Conservation (phyloP, 176 grass and related monocot species). For the Phoenix roebelenii region DNA sequence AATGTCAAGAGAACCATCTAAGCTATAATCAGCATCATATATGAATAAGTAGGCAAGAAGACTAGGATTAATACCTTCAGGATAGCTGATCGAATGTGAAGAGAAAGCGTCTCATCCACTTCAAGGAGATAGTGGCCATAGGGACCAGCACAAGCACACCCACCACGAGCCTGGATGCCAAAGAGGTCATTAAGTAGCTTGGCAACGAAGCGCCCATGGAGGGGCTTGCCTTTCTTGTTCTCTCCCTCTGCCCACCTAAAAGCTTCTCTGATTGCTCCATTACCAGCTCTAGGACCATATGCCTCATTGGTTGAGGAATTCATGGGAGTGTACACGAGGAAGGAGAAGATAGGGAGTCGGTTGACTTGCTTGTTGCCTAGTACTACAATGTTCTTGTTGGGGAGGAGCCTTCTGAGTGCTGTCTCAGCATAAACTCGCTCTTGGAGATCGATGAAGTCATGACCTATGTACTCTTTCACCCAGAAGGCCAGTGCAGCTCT, state of each 20-base stretch:
- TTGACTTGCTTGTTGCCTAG: constrained; percentile 39
- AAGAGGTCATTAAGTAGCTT: constrained; percentile 73
- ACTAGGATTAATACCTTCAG: constrained; percentile 13
- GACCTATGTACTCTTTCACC: constrained; percentile 67
- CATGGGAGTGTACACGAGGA: constrained; percentile 36
- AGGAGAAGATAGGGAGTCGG: constrained; percentile 63
- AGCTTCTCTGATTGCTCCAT: no score
- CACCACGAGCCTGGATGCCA: constrained; percentile 72
- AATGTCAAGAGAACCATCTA: no score
- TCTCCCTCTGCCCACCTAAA: background rate
- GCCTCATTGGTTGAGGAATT: no score
- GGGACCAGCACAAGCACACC: constrained; percentile 58
- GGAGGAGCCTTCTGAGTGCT: constrained; percentile 28
- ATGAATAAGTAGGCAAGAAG: no score
- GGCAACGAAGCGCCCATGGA: constrained; percentile 61
- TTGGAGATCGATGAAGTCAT: constrained; percentile 24
- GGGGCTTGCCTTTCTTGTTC: constrained; percentile 14
- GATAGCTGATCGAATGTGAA: constrained; percentile 46
- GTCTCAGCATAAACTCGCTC: constrained; percentile 30
- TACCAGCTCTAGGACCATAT: no score
- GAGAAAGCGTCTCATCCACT: constrained; percentile 34
- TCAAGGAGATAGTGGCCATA: constrained; percentile 61
- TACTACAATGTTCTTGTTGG: constrained; percentile 34
- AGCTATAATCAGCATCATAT: no score
- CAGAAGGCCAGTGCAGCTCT: constrained; percentile 56